Conservation (phyloP, 768 basidiomycete genomes). For the Podaxis mareebaensis region DNA sequence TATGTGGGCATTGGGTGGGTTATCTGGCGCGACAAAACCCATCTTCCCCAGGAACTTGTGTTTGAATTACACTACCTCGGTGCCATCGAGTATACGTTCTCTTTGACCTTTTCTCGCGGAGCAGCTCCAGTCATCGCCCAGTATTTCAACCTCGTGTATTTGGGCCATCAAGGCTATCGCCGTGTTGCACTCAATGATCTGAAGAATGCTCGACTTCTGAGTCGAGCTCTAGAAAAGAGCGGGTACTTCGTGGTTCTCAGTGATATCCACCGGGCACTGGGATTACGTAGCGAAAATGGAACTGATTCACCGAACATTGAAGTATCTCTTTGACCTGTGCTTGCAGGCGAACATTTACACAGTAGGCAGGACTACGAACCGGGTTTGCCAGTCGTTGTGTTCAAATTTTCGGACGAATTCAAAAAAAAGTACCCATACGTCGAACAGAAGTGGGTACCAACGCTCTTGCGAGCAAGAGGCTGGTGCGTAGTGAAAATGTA, state of each 20-base stretch:
- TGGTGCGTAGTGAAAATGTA: constrained; percentile 45
- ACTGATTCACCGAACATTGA: constrained; percentile 57
- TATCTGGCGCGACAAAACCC: constrained; percentile 62
- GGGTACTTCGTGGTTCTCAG: constrained; percentile 55
- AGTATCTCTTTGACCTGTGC: constrained; percentile 33
- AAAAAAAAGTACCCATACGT: constrained; percentile 54
- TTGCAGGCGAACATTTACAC: constrained; percentile 19
- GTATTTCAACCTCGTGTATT: constrained; percentile 63
- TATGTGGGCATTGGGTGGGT: constrained; percentile 72
- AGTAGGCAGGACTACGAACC: constrained; percentile 47
- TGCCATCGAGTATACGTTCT: constrained; percentile 74
- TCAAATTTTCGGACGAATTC: constrained; percentile 62
- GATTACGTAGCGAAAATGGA: constrained; percentile 29
- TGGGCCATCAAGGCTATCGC: constrained; percentile 60
- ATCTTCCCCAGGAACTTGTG: constrained; percentile 69
- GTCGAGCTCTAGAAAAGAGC: constrained; percentile 58
- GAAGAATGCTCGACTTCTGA: constrained; percentile 63
- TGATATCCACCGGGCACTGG: constrained; percentile 53
- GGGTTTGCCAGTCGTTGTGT: constrained; percentile 67
- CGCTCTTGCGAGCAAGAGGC: constrained; percentile 47
- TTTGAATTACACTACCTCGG: constrained; percentile 64
- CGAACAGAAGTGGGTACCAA: constrained; percentile 63
- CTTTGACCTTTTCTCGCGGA: constrained; percentile 40
- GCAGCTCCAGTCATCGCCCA: constrained; percentile 65
- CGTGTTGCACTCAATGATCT: constrained; percentile 48